phyloP scores from a whole-genome alignment of 495 filamentous ascomycete genomes.

The Copromyces sp. region DNA sequence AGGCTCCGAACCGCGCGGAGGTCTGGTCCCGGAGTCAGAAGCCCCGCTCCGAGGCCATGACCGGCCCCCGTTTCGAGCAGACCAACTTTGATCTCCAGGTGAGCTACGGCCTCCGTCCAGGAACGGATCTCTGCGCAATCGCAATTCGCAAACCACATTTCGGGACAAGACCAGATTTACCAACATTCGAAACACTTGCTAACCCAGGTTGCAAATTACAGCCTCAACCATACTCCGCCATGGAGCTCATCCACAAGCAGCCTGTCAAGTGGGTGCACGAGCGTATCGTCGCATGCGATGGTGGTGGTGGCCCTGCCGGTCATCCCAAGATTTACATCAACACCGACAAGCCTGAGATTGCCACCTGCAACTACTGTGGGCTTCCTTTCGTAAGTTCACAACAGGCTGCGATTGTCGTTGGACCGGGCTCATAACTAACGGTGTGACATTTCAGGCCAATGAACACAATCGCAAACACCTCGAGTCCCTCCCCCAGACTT shows the following conservation, averaged over 20 bases:
- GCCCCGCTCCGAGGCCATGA: conserved; percentile 72
- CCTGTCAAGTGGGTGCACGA: conserved; percentile 86
- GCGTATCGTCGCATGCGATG: conserved; percentile 75
- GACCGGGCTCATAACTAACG: background rate
- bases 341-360: conserved; percentile 91
- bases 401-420: background rate
- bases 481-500: conserved; percentile 64
- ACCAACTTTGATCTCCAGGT: conserved; percentile 87
- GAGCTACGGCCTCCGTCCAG: conserved; percentile 22
- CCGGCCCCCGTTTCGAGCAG: conserved; percentile 91
- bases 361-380: conserved; percentile 86
- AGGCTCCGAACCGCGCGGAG: conserved; percentile 76
- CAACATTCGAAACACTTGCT: background rate
- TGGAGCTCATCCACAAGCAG: conserved; percentile 91
- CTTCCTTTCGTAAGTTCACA: conserved; percentile 69
- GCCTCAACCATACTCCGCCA: conserved; percentile 81
- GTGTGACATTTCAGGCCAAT: conserved; percentile 50
- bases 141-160: background rate
- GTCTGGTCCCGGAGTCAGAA: conserved; percentile 80
- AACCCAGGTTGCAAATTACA: conserved; percentile 24
- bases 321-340: conserved; percentile 97
- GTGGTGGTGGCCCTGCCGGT: conserved; percentile 83
- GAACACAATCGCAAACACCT: conserved; percentile 76
- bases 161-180: background rate
- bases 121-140: background rate